A percentile compares a stretch with the other conserved stretches of the same genome.
These are phyloP conservation scores for Trichoderma lentiforme DNA, from an alignment of 2,329 filamentous ascomycete genomes.

Conservation along the genomic window DNA sequence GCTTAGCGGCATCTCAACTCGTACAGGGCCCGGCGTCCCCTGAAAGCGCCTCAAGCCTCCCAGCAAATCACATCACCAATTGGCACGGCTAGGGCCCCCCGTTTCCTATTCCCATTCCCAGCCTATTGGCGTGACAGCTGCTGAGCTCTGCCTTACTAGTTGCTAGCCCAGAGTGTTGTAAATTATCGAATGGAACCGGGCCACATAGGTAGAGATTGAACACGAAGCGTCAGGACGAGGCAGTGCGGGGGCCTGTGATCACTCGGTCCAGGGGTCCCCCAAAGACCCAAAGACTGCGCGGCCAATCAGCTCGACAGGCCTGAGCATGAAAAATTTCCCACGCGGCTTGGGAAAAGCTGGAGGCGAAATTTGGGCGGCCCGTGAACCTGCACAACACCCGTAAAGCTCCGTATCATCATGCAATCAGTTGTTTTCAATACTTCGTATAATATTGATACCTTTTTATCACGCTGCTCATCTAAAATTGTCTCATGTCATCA, in stretches of 20 bases:
- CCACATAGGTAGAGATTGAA: neutral
- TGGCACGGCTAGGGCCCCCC: neutral
- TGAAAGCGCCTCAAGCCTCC: neutral
- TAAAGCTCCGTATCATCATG: constrained; percentile 2
- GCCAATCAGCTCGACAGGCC: constrained; percentile 11
- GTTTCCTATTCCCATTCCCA: neutral
- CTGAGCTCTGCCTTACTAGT: neutral
- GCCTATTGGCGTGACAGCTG: neutral
- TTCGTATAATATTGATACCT: neutral
- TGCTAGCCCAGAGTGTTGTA: neutral
- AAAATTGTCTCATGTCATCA: neutral
- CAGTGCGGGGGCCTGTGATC: neutral
- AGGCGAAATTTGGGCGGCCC: constrained; percentile 17
- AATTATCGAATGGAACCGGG: neutral
- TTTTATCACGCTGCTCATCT: neutral
- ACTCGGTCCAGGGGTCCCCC: neutral
- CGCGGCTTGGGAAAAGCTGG: neutral
- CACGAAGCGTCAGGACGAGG: neutral
- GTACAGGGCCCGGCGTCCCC: neutral
- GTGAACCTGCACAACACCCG: constrained; percentile 3
- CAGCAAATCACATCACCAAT: neutral
- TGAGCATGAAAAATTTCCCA: constrained; percentile 16
- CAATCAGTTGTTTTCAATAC: neutral
- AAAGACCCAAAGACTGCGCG: neutral
- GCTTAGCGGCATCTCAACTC: constrained; percentile 6